Evolutionary conservation across 148 eudicot genomes (phyloP).

Genomic region (Polygonum maritimum): DNA sequence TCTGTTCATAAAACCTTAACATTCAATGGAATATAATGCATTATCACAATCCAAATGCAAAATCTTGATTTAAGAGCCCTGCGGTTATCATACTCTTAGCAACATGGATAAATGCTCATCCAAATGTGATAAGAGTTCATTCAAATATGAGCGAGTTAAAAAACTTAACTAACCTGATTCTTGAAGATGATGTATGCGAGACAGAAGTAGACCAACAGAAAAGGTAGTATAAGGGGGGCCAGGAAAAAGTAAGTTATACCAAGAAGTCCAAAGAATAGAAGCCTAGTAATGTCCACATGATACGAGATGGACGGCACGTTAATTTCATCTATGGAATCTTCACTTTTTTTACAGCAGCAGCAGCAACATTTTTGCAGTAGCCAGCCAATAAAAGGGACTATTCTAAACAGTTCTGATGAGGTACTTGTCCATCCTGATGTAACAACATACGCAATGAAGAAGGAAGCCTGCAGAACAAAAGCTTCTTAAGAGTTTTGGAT

Average conservation of each 20-base stretch:
- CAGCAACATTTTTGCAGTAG: conserved; percentile 34
- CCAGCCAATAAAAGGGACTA: conserved; percentile 32
- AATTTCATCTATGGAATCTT: conserved; percentile 26
- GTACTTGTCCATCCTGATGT: conserved; percentile 86
- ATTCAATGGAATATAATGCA: no score
- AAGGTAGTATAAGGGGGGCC: conserved; percentile 83
- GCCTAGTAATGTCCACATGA: conserved; percentile 63
- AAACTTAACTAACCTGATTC: conserved; percentile 56
- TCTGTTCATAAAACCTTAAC: no score
- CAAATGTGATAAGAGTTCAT: not conserved
- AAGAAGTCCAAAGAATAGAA: conserved; percentile 69
- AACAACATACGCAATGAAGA: conserved; percentile 84
- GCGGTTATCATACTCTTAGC: not conserved
- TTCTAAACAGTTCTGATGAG: conserved; percentile 52
- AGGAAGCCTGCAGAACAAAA: conserved; percentile 55
- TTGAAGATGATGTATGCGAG: conserved; percentile 71
- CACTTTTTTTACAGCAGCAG: conserved; percentile 19
- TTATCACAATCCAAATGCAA: not conserved
- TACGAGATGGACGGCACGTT: conserved; percentile 56
- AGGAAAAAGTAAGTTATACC: conserved; percentile 82
- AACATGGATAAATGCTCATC: not conserved
- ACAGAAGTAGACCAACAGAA: conserved; percentile 66
- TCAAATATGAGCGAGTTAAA: not conserved
- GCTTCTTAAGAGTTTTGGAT: not conserved
- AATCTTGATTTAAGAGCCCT: not conserved